Base-by-base conservation (phyloP, 495 filamentous ascomycete species). In the Lichina pygmaea region DNA sequence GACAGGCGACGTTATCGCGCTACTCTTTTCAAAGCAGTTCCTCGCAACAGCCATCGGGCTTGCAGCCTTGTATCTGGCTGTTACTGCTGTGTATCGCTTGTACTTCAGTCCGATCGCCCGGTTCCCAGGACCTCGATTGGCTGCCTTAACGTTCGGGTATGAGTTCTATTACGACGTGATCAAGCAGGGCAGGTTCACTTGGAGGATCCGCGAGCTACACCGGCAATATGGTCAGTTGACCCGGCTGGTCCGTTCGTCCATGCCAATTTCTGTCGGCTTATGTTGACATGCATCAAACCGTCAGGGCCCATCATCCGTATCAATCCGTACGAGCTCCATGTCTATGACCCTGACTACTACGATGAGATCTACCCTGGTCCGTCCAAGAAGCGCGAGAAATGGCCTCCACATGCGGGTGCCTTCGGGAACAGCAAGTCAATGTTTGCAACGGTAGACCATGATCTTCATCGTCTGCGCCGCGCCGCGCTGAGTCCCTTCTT, bases 111-210 rank as follows among this genome's bases (percentile, higher is more conserved):
- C 67, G 11, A 46, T 68, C 7, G 59, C 65, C n/a, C 50, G 53
- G 11, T 63, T 69, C 46, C 67, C 66, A 0, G 68, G 67, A 0
- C 63, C 66, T 0, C 64, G 61, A 45, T 48, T 67, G 5, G 66
- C 66, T 0, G 63, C 64, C 0, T 32, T 61, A 34, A 62, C 60
- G 1, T 52, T 57, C 11, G 64, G 62, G 63, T 67, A 67, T 42
- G 61, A 67, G 47, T 64, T 63, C 41, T 70, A 66, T 46, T 63
- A 61, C 44, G 65, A 67, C 44, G 53, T 61, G 0, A 42, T 61
- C 34, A 52, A 53, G 9, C 34, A 52, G 8, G 66, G 66, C 10
- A 49, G 57, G 16, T 60, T 55, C 37, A 37, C 33, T 6, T 50
- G 12, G 8, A 16, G 42, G 40, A 42, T 47, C 11, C 84, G 47